phyloP scores from a whole-genome alignment of 192 early-diverging fungal species.

The Backusella liffmaniae region DNA sequence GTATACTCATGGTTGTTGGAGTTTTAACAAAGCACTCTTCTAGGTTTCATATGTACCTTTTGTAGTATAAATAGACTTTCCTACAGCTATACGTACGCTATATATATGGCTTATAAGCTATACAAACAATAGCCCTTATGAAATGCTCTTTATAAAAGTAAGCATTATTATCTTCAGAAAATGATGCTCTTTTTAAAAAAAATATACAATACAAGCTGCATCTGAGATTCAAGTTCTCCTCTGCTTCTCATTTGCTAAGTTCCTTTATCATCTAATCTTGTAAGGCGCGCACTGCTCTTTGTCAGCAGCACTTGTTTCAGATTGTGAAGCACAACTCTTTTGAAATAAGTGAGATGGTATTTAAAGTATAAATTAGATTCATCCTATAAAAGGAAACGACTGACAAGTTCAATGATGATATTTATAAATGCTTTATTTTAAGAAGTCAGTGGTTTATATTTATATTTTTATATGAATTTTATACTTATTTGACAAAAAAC shows the following conservation, averaged over 20 bases:
- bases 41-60: background rate
- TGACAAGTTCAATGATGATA: background rate
- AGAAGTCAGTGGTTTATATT: background rate
- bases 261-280: background rate
- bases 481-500: background rate
- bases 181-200: no score
- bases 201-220: background rate
- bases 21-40: background rate
- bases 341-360: background rate
- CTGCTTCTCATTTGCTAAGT: background rate
- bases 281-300: background rate
- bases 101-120: background rate
- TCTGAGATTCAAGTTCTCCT: background rate
- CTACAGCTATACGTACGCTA: background rate
- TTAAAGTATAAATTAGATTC: background rate
- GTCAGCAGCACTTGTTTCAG: background rate
- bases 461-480: background rate
- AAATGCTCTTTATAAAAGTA: background rate
- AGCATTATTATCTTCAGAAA: background rate
- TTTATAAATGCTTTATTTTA: background rate
- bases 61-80: background rate
- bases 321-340: background rate
- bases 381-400: background rate
- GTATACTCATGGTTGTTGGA: background rate
- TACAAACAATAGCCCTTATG: background rate